Base-by-base conservation (phyloP, 2,329 filamentous ascomycete species). In the Penicillium sp. region DNA sequence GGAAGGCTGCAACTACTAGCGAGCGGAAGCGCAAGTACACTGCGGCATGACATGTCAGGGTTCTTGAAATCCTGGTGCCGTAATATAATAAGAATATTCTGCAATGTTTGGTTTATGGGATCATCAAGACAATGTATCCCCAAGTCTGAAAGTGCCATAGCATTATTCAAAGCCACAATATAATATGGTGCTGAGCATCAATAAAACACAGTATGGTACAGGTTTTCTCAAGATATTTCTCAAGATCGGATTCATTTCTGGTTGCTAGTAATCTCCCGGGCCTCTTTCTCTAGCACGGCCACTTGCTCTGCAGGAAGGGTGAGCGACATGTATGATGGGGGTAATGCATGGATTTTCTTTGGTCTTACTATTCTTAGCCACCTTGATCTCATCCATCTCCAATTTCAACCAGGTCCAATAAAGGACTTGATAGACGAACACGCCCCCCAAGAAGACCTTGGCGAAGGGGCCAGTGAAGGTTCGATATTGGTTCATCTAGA, bases 361-460 rank as follows among this genome's bases (percentile, higher is more conserved):
- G 13, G 28, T 7, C 40, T 43, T 32, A 72, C 69, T 58, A 49
- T 71, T 70, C 59, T 71, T 75, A 24, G 66, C 54, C 17, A 67
- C 59, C 54, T 70, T 73, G 6, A 63, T 61, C 52, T 74, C 72
- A 49, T 74, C 71, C 46, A 68, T 72, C 59, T 76, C 73, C 12
- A 76, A 58, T 52, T 71, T 74, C 58, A 72, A 48, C 74, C 74
- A 76, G 28, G 62, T 59, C 70, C 70, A 74, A 54, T 76, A 74
- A 19, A 73, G 62, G 37, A 74, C 63, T 54, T 76, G 74, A 56
- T 75, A 76, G 15, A 69, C 72, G 57, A 76, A 69, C 32, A 76
- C 68, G 4, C 72, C 71, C 7, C 72, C 69, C 3, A 75, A 65
- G 48, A 76, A 73, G 52, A 74, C 70, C 54, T 76, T 76, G 53